Evolutionary conservation across 129 eudicot genomes (phyloP).

Genomic region (Rutidosis leptorrhynchoides): DNA sequence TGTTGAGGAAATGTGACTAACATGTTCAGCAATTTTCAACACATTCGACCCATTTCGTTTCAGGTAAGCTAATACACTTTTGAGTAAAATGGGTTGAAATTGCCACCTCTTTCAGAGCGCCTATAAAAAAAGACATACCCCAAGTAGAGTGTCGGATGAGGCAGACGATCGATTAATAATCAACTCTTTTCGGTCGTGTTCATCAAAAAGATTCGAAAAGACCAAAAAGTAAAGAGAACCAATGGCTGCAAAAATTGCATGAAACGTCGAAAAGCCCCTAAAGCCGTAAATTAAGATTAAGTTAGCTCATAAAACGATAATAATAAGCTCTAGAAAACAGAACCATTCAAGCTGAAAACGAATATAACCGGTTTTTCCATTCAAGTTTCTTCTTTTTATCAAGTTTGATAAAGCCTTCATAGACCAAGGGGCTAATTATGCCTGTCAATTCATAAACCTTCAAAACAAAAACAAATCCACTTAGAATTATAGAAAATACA

Average conservation of each 20-base stretch:
- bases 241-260: slow-evolving; percentile 65
- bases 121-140: slow-evolving; percentile 42
- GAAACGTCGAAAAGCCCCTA: slow-evolving; percentile 90
- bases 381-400: slow-evolving; percentile 45
- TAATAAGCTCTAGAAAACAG: slow-evolving; percentile 3
- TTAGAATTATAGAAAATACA: slow-evolving; percentile 10
- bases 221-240: slow-evolving; percentile 65
- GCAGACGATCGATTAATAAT: slow-evolving; percentile 51
- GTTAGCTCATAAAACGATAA: slow-evolving; percentile 13
- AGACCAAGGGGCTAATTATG: slow-evolving; percentile 41
- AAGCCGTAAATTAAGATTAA: slow-evolving; percentile 2
- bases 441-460: slow-evolving; percentile 77
- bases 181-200: slow-evolving; percentile 31
- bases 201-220: slow-evolving; percentile 50
- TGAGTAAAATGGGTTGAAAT: neutral
- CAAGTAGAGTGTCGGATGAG: slow-evolving; percentile 51
- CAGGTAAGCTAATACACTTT: neutral
- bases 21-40: neutral
- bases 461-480: slow-evolving; percentile 35
- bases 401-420: slow-evolving; percentile 52
- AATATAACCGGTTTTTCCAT: slow-evolving; percentile 66
- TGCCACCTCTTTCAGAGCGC: neutral
- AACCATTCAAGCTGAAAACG: neutral
- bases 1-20: neutral
- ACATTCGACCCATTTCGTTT: neutral